Percentiles rank a stretch among this genome's conserved stretches.
phyloP scores from a whole-genome alignment of 768 basidiomycete species.

The Phaffia australis region DNA sequence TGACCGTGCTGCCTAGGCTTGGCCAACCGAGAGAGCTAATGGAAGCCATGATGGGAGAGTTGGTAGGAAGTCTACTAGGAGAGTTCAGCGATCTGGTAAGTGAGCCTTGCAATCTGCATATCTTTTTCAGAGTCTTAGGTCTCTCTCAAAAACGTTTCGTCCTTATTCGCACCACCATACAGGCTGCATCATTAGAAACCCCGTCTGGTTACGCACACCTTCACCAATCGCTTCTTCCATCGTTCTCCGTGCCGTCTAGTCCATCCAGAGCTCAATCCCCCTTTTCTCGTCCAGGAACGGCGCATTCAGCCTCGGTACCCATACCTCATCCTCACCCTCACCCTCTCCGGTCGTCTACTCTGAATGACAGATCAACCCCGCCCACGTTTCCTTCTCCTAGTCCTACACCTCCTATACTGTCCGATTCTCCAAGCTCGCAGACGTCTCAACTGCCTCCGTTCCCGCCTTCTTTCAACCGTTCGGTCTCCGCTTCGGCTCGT shows the following conservation, averaged over 20 bases:
- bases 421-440: neutral
- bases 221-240: conserved; percentile 27
- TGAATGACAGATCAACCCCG: conserved; percentile 29
- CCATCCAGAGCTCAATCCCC: conserved; percentile 27
- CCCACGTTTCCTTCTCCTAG: conserved; percentile 25
- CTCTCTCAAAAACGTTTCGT: too few relatives aligned
- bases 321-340: conserved; percentile 23
- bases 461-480: conserved; percentile 12
- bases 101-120: neutral
- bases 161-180: neutral
- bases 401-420: conserved; percentile 10
- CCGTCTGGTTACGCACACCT: conserved; percentile 64
- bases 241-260: conserved; percentile 36
- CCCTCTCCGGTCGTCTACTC: conserved; percentile 19
- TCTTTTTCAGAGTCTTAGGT: neutral
- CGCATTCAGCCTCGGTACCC: conserved; percentile 22
- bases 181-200: conserved; percentile 71
- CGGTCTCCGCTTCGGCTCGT: neutral
- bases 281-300: conserved; percentile 20
- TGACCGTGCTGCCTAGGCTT: too few relatives aligned
- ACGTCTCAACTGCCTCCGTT: neutral
- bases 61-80: conserved; percentile 78
- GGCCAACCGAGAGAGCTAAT: conserved; percentile 31
- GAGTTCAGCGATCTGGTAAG: conserved; percentile 77
- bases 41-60: conserved; percentile 71